A percentile compares a stretch with the other conserved stretches of the same genome.
These are phyloP conservation scores for Rhizophora apiculata DNA, from an alignment of 345 rosid species.

Conservation along the genomic window DNA sequence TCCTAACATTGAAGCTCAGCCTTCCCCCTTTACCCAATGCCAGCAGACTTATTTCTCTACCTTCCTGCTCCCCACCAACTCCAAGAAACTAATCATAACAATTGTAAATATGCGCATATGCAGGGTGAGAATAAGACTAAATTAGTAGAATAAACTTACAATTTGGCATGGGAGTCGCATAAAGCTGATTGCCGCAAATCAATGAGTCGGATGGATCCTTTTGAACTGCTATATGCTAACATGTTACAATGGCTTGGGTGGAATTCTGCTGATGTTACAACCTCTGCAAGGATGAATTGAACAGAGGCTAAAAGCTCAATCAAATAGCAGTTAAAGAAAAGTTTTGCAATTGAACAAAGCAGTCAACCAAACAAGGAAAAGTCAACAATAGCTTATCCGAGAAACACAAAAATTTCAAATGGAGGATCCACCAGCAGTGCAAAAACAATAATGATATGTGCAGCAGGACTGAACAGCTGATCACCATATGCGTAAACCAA, in stretches of 20 bases:
- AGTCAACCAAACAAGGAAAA: constrained; percentile 1
- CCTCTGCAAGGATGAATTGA: constrained; percentile 56
- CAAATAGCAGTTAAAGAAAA: background rate
- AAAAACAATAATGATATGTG: background rate
- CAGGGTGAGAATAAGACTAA: background rate
- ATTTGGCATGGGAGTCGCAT: constrained; percentile 84
- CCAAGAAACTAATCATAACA: too few relatives aligned
- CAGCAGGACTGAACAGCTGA: background rate
- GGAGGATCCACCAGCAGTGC: background rate
- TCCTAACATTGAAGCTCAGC: background rate
- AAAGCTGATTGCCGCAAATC: constrained; percentile 97
- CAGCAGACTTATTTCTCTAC: background rate
- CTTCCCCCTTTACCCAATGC: background rate
- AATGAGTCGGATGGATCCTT: constrained; percentile 86
- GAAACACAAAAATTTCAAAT: background rate
- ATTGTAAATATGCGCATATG: background rate
- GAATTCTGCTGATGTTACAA: constrained; percentile 96
- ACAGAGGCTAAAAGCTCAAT: background rate
- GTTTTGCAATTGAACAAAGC: background rate
- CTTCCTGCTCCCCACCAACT: background rate
- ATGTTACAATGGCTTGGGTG: constrained; percentile 91
- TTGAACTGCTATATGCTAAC: constrained; percentile 97
- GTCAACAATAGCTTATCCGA: background rate
- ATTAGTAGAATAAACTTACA: constrained; percentile 43
- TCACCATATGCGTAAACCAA: background rate